Conservation (phyloP, 176 grass and related monocot species). For the Tillandsia fasciculata region DNA sequence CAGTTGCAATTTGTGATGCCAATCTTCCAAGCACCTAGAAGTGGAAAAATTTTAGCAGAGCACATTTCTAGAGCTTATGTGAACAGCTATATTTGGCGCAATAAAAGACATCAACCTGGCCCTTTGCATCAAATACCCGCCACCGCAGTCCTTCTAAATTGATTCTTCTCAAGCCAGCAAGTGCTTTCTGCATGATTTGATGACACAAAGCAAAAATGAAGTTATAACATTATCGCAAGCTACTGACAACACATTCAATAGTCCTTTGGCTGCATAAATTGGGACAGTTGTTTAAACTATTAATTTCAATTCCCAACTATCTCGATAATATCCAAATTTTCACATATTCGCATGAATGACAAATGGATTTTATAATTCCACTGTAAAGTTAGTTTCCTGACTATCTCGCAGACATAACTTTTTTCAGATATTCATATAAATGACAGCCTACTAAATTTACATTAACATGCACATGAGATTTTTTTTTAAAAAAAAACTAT, state of each 20-base stretch:
- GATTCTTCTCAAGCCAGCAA: slow-evolving; percentile 88
- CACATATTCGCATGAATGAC: too few relatives aligned
- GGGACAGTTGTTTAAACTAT: too few relatives aligned
- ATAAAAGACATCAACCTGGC: slow-evolving; percentile 41
- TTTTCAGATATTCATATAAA: too few relatives aligned
- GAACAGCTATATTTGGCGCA: neutral
- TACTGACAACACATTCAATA: neutral
- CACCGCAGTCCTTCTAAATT: slow-evolving; percentile 79
- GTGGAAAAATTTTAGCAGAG: neutral
- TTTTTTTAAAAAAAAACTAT: too few relatives aligned
- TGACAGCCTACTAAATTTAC: too few relatives aligned
- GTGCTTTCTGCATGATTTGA: slow-evolving; percentile 59
- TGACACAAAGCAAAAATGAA: slow-evolving; percentile 4
- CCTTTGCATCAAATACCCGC: slow-evolving; percentile 97
- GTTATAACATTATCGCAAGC: neutral
- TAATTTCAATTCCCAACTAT: too few relatives aligned
- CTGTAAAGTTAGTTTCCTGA: too few relatives aligned
- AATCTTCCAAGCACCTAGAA: slow-evolving; percentile 79
- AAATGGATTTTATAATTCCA: too few relatives aligned
- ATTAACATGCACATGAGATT: too few relatives aligned
- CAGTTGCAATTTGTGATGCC: slow-evolving; percentile 74
- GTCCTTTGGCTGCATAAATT: neutral
- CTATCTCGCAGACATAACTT: too few relatives aligned
- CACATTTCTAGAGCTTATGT: neutral
- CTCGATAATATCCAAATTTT: too few relatives aligned